Conservation (phyloP, 768 basidiomycete species). For the Boletus pseudopeckii region DNA sequence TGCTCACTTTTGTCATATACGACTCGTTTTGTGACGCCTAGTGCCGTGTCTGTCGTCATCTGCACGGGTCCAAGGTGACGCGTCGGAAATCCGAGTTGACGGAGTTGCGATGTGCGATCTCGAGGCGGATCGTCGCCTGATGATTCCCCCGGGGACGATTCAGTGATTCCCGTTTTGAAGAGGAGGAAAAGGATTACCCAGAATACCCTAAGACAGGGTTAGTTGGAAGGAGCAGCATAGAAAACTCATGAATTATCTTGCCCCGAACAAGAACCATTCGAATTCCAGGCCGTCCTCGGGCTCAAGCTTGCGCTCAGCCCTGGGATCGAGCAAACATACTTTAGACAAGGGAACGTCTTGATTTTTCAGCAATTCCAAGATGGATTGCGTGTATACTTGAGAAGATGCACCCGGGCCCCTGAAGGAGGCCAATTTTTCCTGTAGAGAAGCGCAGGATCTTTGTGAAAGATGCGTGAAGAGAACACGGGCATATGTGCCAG, state of each 20-base stretch:
- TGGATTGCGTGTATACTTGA: slow-evolving; percentile 23
- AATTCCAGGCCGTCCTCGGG: slow-evolving; percentile 83
- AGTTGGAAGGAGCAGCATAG: background rate
- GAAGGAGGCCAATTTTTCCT: slow-evolving; percentile 16
- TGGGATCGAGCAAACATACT: slow-evolving; percentile 94
- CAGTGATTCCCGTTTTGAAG: background rate
- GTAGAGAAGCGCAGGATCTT: slow-evolving; percentile 58
- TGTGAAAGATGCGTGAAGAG: slow-evolving; percentile 85
- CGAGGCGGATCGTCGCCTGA: slow-evolving; percentile 93
- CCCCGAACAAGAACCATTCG: slow-evolving; percentile 89
- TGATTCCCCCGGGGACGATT: background rate
- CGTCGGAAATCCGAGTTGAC: slow-evolving; percentile 80
- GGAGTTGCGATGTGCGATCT: slow-evolving; percentile 87
- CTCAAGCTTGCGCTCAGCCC: slow-evolving; percentile 61
- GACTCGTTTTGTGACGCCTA: slow-evolving; percentile 85
- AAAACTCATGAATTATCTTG: slow-evolving; percentile 31
- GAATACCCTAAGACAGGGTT: slow-evolving; percentile 46
- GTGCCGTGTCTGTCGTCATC: slow-evolving; percentile 98
- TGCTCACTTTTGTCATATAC: slow-evolving; percentile 66
- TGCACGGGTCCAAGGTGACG: slow-evolving; percentile 85
- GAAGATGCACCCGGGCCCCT: slow-evolving; percentile 18
- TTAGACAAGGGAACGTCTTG: slow-evolving; percentile 42
- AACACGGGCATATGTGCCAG: slow-evolving; percentile 60
- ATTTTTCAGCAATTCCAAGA: slow-evolving; percentile 13
- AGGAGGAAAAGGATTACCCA: slow-evolving; percentile 37